Evolutionary conservation across 768 basidiomycete species (phyloP).

Genomic region (Pleurotus citrinopileatus): DNA sequence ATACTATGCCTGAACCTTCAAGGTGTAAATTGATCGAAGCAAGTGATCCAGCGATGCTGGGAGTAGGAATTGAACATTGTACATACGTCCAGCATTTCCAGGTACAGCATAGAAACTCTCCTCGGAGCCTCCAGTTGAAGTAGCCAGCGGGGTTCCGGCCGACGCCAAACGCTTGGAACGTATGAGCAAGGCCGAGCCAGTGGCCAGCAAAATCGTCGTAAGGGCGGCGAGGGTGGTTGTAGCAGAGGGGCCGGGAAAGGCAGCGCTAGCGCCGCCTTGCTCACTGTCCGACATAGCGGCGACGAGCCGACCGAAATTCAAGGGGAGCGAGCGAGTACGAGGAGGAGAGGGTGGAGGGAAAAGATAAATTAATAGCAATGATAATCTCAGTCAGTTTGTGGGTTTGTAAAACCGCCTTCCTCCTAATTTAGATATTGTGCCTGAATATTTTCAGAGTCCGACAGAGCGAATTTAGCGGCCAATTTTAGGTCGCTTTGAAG

Average conservation of each 20-base stretch:
- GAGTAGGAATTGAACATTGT: not conserved
- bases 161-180: not conserved
- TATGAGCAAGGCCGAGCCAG: constrained; percentile 8
- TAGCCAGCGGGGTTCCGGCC: not conserved
- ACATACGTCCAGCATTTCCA: not conserved
- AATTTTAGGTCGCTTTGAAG: too few species aligned
- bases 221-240: constrained; percentile 9
- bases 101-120: not conserved
- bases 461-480: too few species aligned
- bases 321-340: constrained; percentile 2
- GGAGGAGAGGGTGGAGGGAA: not conserved
- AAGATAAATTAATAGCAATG: constrained; percentile 4
- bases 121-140: not conserved
- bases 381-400: not conserved
- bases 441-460: not conserved
- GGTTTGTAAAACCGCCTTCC: not conserved
- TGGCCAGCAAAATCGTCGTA: constrained; percentile 8
- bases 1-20: not conserved
- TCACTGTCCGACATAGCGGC: constrained; percentile 1
- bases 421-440: not conserved
- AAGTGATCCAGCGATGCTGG: not conserved
- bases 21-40: not conserved
- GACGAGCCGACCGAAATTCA: not conserved
- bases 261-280: constrained; percentile 6
- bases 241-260: not conserved